Conservation (phyloP, 192 early-diverging fungal genomes). For the Pilaira anomala region DNA sequence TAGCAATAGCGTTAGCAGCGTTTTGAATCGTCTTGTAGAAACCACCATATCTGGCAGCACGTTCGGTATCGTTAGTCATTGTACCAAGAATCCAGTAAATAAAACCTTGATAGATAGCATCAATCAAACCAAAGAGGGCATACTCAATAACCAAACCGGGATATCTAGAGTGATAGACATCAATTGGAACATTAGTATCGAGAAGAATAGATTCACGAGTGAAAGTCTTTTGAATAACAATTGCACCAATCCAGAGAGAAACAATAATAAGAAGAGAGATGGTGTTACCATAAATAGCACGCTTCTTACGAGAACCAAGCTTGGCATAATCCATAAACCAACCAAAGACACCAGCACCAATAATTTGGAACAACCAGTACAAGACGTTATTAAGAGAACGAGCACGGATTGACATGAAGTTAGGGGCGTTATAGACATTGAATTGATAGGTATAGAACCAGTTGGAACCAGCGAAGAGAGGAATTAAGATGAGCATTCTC, state of each 20-base stretch:
- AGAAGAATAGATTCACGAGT: constrained; percentile 24
- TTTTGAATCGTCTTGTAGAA: constrained; percentile 94
- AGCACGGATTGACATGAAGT: constrained; percentile 65
- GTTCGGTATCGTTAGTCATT: constrained; percentile 75
- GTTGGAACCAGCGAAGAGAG: constrained; percentile 71
- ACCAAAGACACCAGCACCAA: constrained; percentile 61
- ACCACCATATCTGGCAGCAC: constrained; percentile 70
- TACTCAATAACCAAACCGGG: constrained; percentile 67
- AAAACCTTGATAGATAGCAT: constrained; percentile 81
- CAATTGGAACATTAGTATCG: constrained; percentile 20
- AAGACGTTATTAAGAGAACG: constrained; percentile 70
- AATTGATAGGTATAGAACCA: constrained; percentile 82
- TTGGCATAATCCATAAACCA: constrained; percentile 60
- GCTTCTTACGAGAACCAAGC: constrained; percentile 52
- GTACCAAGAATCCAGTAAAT: constrained; percentile 87
- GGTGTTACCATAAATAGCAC: constrained; percentile 60
- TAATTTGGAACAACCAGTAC: constrained; percentile 78
- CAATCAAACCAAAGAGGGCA: constrained; percentile 70
- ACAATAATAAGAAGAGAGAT: constrained; percentile 48
- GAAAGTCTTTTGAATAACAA: constrained; percentile 57
- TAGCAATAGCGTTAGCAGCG: constrained; percentile 67
- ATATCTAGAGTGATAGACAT: constrained; percentile 39
- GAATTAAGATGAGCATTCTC: constrained; percentile 65
- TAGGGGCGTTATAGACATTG: constrained; percentile 54
- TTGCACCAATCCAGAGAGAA: constrained; percentile 65